phyloP scores from a whole-genome alignment of 176 grass and related monocot species.

The Avena eriantha region DNA sequence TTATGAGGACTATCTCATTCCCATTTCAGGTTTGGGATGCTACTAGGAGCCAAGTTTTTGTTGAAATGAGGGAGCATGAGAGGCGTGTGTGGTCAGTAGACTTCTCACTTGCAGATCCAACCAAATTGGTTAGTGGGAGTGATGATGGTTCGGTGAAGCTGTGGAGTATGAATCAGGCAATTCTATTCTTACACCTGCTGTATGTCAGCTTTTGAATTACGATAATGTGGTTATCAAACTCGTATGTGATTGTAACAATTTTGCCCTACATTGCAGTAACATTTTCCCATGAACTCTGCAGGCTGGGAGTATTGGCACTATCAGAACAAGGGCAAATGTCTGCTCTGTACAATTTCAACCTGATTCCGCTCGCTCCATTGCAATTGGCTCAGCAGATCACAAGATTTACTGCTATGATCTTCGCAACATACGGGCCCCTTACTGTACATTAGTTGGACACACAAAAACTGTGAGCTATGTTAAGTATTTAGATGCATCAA shows the following conservation, averaged over 20 bases:
- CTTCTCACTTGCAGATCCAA: constrained; percentile 93
- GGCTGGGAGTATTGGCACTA: constrained; percentile 89
- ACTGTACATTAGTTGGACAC: constrained; percentile 74
- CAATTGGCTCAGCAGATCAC: constrained; percentile 95
- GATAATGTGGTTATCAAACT: constrained; percentile 62
- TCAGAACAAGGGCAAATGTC: constrained; percentile 94
- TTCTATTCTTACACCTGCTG: constrained; percentile 80
- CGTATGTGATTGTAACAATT: constrained; percentile 24
- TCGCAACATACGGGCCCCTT: constrained; percentile 76
- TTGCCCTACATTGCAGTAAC: constrained; percentile 34
- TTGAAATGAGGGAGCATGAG: constrained; percentile 98
- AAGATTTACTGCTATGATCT: constrained; percentile 98
- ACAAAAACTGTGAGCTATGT: constrained; percentile 97
- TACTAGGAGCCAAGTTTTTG: constrained; percentile 88
- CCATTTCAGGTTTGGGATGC: constrained; percentile 90
- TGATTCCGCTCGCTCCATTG: constrained; percentile 73
- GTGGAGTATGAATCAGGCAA: constrained; percentile 99
- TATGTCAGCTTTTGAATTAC: constrained; percentile 75
- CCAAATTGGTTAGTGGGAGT: constrained; percentile 90
- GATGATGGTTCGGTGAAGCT: constrained; percentile 98
- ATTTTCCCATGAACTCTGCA: constrained; percentile 54
- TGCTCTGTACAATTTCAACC: constrained; percentile 98
- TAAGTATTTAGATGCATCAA: constrained; percentile 83
- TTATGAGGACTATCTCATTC: background rate
- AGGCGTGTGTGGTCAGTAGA: constrained; percentile 95